phyloP scores from a whole-genome alignment of 1,139 yeast species.

The Candida sojae region DNA sequence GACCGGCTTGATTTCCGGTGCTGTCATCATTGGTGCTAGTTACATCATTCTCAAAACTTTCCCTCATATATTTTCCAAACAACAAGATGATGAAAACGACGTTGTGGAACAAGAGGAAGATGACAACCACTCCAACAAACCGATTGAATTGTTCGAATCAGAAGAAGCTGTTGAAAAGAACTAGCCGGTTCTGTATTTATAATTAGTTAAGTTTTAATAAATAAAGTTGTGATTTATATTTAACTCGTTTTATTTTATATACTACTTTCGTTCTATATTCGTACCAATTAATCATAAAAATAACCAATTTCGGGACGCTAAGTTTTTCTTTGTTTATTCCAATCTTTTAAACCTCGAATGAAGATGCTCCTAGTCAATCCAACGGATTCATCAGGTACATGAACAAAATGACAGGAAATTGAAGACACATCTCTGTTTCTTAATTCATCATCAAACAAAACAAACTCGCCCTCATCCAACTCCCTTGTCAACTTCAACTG shows the following conservation, averaged over 20 bases:
- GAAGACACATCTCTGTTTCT: slow-evolving; percentile 66
- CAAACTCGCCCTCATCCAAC: slow-evolving; percentile 50
- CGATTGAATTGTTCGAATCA: slow-evolving; percentile 22
- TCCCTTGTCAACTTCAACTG: slow-evolving; percentile 39
- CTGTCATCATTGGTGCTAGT: slow-evolving; percentile 46
- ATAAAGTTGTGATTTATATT: too few relatives aligned
- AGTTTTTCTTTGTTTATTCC: slow-evolving; percentile 25
- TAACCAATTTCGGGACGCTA: background rate
- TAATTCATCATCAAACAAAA: slow-evolving; percentile 69
- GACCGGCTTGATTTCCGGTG: slow-evolving; percentile 34
- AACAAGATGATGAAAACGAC: slow-evolving; percentile 16
- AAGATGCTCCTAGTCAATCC: slow-evolving; percentile 56
- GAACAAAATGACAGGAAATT: slow-evolving; percentile 62
- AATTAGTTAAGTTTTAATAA: too few relatives aligned
- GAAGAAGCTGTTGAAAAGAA: slow-evolving; percentile 7
- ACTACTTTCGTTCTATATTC: background rate
- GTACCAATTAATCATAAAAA: background rate
- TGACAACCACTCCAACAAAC: slow-evolving; percentile 21
- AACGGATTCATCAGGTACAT: slow-evolving; percentile 40
- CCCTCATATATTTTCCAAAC: slow-evolving; percentile 38
- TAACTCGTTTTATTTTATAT: too few relatives aligned
- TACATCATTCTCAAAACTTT: slow-evolving; percentile 49
- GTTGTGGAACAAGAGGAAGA: slow-evolving; percentile 17
- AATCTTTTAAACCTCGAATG: slow-evolving; percentile 41
- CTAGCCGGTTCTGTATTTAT: background rate